phyloP scores from a whole-genome alignment of 2,329 filamentous ascomycete genomes.

The Chaetomium sp. region DNA sequence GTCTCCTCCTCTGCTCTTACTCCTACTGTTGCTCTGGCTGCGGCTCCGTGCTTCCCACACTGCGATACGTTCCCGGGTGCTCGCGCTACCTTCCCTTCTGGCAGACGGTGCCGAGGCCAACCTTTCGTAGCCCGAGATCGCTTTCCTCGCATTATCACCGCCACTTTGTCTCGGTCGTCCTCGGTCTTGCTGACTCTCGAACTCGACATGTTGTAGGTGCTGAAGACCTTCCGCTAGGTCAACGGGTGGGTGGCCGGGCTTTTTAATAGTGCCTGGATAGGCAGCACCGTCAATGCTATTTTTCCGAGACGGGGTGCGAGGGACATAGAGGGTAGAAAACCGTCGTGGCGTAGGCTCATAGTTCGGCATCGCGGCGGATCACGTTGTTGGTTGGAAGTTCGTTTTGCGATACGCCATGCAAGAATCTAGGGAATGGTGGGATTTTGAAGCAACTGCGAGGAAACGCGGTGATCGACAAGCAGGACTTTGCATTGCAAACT shows the following conservation, averaged over 20 bases:
- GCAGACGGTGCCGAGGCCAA: not conserved
- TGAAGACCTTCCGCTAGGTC: not conserved
- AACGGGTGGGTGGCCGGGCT: not conserved
- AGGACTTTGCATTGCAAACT: not conserved
- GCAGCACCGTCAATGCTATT: not conserved
- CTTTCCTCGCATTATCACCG: not conserved
- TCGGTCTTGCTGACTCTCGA: not conserved
- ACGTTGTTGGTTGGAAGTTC: not conserved
- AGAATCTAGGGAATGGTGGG: not conserved
- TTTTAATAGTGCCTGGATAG: no score
- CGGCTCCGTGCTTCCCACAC: constrained; percentile 5
- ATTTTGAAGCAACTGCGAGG: not conserved
- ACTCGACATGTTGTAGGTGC: constrained; percentile 7
- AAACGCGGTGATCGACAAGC: not conserved
- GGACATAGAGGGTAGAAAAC: not conserved
- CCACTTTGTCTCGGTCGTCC: not conserved
- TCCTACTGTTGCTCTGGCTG: constrained; percentile 8
- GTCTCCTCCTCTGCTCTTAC: not conserved
- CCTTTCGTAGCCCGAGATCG: not conserved
- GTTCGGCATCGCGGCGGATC: not conserved
- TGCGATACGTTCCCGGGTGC: not conserved
- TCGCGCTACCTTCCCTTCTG: not conserved
- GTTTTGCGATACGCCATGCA: not conserved
- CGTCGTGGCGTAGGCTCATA: constrained; percentile 9
- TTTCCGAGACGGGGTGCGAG: not conserved